Conservation (phyloP, 1,139 yeast genomes). For the Kluyveromyces marxianus region DNA sequence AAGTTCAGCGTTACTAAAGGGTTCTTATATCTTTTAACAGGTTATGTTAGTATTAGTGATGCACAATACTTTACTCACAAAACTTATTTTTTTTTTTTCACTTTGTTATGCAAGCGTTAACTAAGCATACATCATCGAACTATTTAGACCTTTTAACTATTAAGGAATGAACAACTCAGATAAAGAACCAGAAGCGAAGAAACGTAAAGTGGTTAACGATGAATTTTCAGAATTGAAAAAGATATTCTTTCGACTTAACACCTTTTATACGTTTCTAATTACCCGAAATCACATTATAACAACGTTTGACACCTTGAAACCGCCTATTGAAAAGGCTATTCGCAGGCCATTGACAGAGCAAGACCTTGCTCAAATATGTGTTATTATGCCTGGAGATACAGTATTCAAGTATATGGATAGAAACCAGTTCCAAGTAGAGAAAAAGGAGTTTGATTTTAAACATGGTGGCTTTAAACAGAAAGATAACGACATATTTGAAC, state of each 20-base stretch:
- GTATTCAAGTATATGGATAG: slow-evolving; percentile 69
- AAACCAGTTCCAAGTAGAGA: slow-evolving; percentile 47
- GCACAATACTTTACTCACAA: too few relatives aligned
- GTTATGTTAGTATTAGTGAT: too few relatives aligned
- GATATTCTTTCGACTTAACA: slow-evolving; percentile 43
- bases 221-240: slow-evolving; percentile 34
- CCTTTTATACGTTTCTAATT: slow-evolving; percentile 49
- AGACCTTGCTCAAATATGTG: slow-evolving; percentile 60
- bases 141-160: too few relatives aligned
- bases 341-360: slow-evolving; percentile 32
- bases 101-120: too few relatives aligned
- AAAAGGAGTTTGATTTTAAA: slow-evolving; percentile 41
- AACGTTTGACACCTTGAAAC: slow-evolving; percentile 43
- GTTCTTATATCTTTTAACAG: too few relatives aligned
- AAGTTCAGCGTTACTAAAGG: too few relatives aligned
- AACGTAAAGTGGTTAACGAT: slow-evolving; percentile 3
- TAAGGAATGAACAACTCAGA: too few relatives aligned
- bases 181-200: neutral
- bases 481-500: slow-evolving; percentile 42
- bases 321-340: slow-evolving; percentile 41
- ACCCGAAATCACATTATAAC: slow-evolving; percentile 49
- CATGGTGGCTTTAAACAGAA: slow-evolving; percentile 41
- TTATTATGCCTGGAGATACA: slow-evolving; percentile 61
- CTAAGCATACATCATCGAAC: too few relatives aligned
- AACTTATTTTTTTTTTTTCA: too few relatives aligned